Percentiles rank a stretch among this genome's conserved stretches.
Conservation (phyloP, 2,329 filamentous ascomycete species). For the Aspergillus costaricaensis region DNA sequence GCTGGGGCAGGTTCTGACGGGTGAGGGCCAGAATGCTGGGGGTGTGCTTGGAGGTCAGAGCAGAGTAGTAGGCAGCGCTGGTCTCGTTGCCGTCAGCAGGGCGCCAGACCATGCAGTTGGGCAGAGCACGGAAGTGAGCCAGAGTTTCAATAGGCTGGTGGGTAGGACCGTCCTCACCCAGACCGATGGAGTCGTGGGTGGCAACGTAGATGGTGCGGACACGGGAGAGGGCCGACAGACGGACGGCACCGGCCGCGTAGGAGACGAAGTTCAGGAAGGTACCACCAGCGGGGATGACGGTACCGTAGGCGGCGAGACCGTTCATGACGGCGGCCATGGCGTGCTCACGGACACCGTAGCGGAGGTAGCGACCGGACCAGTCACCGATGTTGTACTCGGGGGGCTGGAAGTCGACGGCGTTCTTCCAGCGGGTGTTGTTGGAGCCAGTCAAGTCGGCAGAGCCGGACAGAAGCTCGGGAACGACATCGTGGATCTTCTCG, state of each 20-base stretch:
- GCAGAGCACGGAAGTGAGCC: slow-evolving; percentile 95
- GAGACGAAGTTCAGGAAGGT: slow-evolving; percentile 99
- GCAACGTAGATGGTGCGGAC: slow-evolving; percentile 92
- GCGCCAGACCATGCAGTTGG: slow-evolving; percentile 99
- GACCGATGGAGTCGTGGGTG: slow-evolving; percentile 98
- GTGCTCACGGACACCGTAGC: slow-evolving; percentile 56
- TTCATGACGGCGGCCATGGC: slow-evolving; percentile 56
- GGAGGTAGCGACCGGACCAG: slow-evolving; percentile 82
- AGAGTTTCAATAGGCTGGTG: slow-evolving; percentile 99
- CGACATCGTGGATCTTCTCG: slow-evolving; percentile 74
- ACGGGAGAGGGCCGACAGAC: slow-evolving; percentile 88
- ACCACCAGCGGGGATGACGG: slow-evolving; percentile 87
- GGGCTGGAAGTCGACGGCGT: slow-evolving; percentile 95
- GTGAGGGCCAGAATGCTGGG: slow-evolving; percentile 93
- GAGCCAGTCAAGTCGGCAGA: slow-evolving; percentile 98
- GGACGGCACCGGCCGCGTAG: slow-evolving; percentile 92
- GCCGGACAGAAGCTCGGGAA: slow-evolving; percentile 92
- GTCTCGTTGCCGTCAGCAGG: slow-evolving; percentile 98
- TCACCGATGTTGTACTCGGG: slow-evolving; percentile 81
- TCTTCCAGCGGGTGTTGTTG: slow-evolving; percentile 99
- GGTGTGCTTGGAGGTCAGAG: slow-evolving; percentile 83
- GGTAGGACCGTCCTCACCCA: slow-evolving; percentile 96
- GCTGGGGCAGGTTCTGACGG: slow-evolving; percentile 96
- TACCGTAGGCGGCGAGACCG: slow-evolving; percentile 93
- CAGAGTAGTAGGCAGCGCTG: slow-evolving; percentile 94